A percentile compares a stretch with the other conserved stretches of the same genome.
phyloP scores from a whole-genome alignment of 345 rosid genomes.

The Acer saccharum region DNA sequence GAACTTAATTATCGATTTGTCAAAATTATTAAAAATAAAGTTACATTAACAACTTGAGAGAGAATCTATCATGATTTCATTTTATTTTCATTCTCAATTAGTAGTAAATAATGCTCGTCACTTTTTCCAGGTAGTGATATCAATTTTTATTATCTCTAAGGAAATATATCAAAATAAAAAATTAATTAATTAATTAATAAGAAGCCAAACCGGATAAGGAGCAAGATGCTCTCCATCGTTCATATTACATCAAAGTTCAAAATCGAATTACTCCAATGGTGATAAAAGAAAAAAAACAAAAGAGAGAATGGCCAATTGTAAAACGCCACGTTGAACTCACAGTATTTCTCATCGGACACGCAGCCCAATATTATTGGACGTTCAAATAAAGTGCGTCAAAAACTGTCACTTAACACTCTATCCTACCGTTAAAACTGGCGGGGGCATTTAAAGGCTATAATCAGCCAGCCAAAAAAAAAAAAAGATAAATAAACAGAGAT shows the following conservation, averaged over 20 bases:
- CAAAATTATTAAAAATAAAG: too few species aligned
- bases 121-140: too few species aligned
- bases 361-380: background rate
- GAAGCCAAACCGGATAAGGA: constrained; percentile 5
- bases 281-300: background rate
- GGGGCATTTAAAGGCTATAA: constrained; percentile 16
- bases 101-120: too few species aligned
- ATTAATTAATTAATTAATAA: background rate
- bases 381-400: background rate
- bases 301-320: background rate
- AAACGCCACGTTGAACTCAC: constrained; percentile 13
- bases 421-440: constrained; percentile 21
- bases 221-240: background rate
- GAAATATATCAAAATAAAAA: too few species aligned
- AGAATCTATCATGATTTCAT: too few species aligned
- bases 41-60: too few species aligned
- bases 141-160: too few species aligned
- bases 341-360: background rate
- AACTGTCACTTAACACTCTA: background rate
- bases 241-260: background rate
- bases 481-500: constrained; percentile 31
- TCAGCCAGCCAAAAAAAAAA: background rate
- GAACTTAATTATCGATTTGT: too few species aligned
- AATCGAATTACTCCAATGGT: background rate
- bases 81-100: too few species aligned